Conservation (phyloP, 352 stramenopile species). For the Globisporangium middletonii region DNA sequence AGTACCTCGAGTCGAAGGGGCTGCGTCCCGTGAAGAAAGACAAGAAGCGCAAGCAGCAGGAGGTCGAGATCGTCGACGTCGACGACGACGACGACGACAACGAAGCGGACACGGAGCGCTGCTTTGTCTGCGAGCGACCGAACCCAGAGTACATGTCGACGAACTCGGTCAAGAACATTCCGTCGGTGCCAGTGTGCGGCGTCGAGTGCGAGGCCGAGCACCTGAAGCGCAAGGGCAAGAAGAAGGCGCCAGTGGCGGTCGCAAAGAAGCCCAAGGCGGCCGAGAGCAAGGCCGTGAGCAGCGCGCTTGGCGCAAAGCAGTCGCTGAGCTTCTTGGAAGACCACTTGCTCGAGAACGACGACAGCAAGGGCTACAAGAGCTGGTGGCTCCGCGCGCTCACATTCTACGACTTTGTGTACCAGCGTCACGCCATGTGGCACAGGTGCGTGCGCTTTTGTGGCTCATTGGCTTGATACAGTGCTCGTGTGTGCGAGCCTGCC, state of each 20-base stretch:
- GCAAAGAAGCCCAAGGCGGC: conserved; percentile 38
- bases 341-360: conserved; percentile 61
- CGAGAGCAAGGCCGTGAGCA: background rate
- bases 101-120: conserved; percentile 28
- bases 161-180: conserved; percentile 41
- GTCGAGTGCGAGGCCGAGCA: conserved; percentile 62
- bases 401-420: conserved; percentile 85
- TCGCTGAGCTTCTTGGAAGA: conserved; percentile 73
- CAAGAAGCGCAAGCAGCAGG: conserved; percentile 11
- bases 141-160: conserved; percentile 65
- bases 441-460: conserved; percentile 16
- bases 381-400: conserved; percentile 80
- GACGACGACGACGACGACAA: conserved; percentile 12
- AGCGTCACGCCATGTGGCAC: conserved; percentile 84
- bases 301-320: conserved; percentile 9
- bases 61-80: conserved; percentile 9
- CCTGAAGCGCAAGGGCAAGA: conserved; percentile 14
- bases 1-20: conserved; percentile 50
- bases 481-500: background rate
- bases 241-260: conserved; percentile 18
- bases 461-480: background rate
- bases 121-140: conserved; percentile 53
- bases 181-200: conserved; percentile 56
- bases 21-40: conserved; percentile 25
- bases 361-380: conserved; percentile 78